A percentile compares a stretch with the other conserved stretches of the same genome.
phyloP scores from a whole-genome alignment of 805 yeast species.

The Vanderwaltozyma polyspora region DNA sequence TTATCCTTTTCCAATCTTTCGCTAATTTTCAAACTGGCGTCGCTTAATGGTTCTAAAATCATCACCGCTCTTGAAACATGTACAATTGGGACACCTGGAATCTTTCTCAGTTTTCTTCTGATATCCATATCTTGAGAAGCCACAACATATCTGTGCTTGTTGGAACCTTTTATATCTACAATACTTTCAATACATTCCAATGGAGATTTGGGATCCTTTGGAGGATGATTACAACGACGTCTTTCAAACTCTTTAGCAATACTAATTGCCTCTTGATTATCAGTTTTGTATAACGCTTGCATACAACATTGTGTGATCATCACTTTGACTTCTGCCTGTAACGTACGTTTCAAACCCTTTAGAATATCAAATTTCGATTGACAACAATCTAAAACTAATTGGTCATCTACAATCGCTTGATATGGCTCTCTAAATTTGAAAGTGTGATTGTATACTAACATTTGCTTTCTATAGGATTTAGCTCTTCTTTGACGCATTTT shows the following conservation, averaged over 20 bases:
- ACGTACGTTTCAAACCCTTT: constrained; percentile 69
- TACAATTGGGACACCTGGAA: constrained; percentile 85
- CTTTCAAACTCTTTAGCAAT: constrained; percentile 79
- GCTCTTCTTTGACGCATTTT: constrained; percentile 94
- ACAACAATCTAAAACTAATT: constrained; percentile 53
- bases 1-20: constrained; percentile 50
- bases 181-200: constrained; percentile 66
- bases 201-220: constrained; percentile 49
- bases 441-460: constrained; percentile 71
- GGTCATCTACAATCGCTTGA: constrained; percentile 80
- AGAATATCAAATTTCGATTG: constrained; percentile 63
- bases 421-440: constrained; percentile 92
- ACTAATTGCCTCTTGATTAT: constrained; percentile 65
- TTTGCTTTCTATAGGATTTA: constrained; percentile 84
- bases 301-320: constrained; percentile 95
- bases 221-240: constrained; percentile 82
- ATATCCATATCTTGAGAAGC: constrained; percentile 71
- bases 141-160: constrained; percentile 83
- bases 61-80: constrained; percentile 85
- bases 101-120: constrained; percentile 53
- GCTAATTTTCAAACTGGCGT: constrained; percentile 47
- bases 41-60: constrained; percentile 90
- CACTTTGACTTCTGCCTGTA: constrained; percentile 78
- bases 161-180: constrained; percentile 58
- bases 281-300: constrained; percentile 65